These are phyloP conservation scores for Aspergillus caelatus DNA, from an alignment of 2,329 filamentous ascomycete species.

Conservation along the genomic window DNA sequence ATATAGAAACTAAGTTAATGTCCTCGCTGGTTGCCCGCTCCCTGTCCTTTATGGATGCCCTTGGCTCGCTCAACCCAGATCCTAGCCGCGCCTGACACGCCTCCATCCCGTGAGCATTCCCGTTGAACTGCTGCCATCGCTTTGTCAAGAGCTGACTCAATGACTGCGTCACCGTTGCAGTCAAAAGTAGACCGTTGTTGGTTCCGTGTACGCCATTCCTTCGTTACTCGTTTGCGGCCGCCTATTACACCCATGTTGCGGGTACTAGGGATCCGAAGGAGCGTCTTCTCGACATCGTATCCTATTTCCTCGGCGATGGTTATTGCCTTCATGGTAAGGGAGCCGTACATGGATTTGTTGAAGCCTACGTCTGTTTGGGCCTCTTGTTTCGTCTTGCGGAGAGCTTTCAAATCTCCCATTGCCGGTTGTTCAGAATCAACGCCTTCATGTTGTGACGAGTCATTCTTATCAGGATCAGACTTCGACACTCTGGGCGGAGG, in stretches of 20 bases:
- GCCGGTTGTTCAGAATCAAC: constrained; percentile 25
- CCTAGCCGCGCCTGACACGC: constrained; percentile 46
- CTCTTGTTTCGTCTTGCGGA: constrained; percentile 40
- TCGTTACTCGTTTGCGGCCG: constrained; percentile 43
- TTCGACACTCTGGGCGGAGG: constrained; percentile 38
- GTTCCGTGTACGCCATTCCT: constrained; percentile 34
- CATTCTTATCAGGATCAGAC: constrained; percentile 30
- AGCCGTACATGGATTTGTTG: constrained; percentile 74
- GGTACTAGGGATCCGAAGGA: constrained; percentile 89
- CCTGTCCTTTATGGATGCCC: constrained; percentile 50
- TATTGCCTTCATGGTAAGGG: constrained; percentile 77
- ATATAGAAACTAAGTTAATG: not conserved
- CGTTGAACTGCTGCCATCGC: constrained; percentile 64
- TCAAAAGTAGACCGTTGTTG: not conserved
- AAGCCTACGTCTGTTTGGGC: constrained; percentile 34
- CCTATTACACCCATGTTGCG: constrained; percentile 83
- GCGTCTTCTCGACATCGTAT: constrained; percentile 77
- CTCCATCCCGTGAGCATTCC: constrained; percentile 51
- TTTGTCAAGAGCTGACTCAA: constrained; percentile 58
- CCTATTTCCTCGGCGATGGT: constrained; percentile 71
- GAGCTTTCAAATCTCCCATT: constrained; percentile 44
- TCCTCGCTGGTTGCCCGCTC: constrained; percentile 37
- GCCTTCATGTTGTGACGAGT: constrained; percentile 2
- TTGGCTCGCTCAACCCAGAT: constrained; percentile 57
- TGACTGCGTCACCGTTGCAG: not conserved